phyloP scores from a whole-genome alignment of 345 rosid genomes.

The Erysimum cheiranthoides region DNA sequence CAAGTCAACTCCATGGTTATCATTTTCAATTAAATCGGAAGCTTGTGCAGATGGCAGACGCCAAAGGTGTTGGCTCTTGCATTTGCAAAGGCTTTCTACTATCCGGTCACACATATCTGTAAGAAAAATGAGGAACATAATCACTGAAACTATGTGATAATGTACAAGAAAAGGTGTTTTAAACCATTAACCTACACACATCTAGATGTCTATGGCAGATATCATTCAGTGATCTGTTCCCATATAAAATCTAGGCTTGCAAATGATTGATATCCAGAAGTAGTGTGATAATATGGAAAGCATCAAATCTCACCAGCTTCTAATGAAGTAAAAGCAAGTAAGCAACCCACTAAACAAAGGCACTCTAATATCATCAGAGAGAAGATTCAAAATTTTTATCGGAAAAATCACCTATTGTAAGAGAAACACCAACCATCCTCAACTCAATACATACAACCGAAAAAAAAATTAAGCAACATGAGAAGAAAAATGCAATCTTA shows the following conservation, averaged over 20 bases:
- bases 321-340: background rate
- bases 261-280: background rate
- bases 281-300: background rate
- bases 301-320: constrained; percentile 23
- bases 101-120: constrained; percentile 87
- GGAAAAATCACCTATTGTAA: background rate
- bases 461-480: background rate
- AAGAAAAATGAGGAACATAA: constrained; percentile 19
- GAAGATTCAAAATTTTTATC: constrained; percentile 9
- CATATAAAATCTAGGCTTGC: constrained; percentile 11
- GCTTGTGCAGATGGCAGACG: constrained; percentile 65
- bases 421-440: constrained; percentile 18
- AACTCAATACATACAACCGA: constrained; percentile 9
- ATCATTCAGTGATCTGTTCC: constrained; percentile 8
- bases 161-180: constrained; percentile 2
- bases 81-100: constrained; percentile 80
- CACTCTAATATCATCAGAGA: background rate
- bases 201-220: background rate
- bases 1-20: constrained; percentile 68
- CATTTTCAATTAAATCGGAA: constrained; percentile 59
- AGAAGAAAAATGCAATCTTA: constrained; percentile 36
- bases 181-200: constrained; percentile 22
- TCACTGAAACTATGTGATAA: constrained; percentile 6
- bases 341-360: constrained; percentile 16
- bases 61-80: constrained; percentile 71